phyloP scores from a whole-genome alignment of 345 rosid species.

The Moricandia arvensis region DNA sequence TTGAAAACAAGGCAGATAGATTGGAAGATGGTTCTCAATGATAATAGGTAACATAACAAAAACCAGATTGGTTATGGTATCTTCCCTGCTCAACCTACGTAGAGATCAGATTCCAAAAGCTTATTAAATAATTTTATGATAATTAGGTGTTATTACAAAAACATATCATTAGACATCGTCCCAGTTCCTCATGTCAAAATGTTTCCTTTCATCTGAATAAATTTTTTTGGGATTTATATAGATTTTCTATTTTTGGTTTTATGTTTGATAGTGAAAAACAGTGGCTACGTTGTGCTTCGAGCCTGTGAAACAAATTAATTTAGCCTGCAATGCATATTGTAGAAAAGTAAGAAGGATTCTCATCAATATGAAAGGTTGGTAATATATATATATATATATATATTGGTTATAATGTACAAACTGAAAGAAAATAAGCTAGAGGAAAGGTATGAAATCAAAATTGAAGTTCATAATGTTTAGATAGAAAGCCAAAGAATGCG shows the following conservation, averaged over 20 bases:
- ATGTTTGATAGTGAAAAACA: constrained; percentile 4
- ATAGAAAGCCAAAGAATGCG: neutral
- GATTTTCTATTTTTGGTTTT: neutral
- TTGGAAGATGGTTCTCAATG: constrained; percentile 25
- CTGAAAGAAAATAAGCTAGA: neutral
- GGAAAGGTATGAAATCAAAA: too few relatives aligned
- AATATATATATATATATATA: neutral
- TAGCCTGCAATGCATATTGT: constrained; percentile 79
- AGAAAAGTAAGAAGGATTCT: constrained; percentile 61
- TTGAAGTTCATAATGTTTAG: neutral
- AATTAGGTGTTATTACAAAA: neutral
- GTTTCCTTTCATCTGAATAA: neutral
- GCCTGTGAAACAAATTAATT: constrained; percentile 51
- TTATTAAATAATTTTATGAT: neutral
- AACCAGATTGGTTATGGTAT: constrained; percentile 1
- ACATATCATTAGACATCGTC: neutral
- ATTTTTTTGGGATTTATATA: neutral
- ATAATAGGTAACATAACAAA: constrained; percentile 30
- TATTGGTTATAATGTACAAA: neutral
- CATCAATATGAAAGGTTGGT: constrained; percentile 63
- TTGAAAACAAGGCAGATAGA: neutral
- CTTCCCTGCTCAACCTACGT: constrained; percentile 24
- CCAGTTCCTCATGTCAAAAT: constrained; percentile 21
- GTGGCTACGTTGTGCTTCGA: constrained; percentile 52
- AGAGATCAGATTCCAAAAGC: constrained; percentile 35